These are phyloP conservation scores for Xylariaceae sp. DNA, from an alignment of 2,329 filamentous ascomycete genomes.

Conservation along the genomic window DNA sequence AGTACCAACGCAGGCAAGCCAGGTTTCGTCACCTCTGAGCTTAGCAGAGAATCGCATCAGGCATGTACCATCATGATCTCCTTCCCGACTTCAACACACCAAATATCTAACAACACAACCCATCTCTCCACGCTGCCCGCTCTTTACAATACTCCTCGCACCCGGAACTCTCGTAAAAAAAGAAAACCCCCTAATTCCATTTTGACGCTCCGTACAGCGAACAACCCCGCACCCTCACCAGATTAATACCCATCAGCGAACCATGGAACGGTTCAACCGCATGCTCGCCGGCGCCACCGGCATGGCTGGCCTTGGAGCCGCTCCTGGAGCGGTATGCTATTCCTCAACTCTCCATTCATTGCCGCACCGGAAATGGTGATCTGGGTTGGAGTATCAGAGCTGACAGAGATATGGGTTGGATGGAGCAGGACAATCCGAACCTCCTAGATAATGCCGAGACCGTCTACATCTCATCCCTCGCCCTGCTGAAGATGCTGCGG, in stretches of 20 bases:
- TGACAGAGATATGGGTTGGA: slow-evolving; percentile 2
- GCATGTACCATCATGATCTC: not conserved
- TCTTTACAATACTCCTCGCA: not conserved
- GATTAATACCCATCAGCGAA: slow-evolving; percentile 25
- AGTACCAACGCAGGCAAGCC: slow-evolving; percentile 14
- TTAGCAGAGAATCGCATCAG: not conserved
- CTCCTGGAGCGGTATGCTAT: slow-evolving; percentile 54
- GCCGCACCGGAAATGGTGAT: not conserved
- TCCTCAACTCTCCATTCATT: not conserved
- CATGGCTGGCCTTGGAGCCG: slow-evolving; percentile 57
- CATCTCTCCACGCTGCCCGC: not conserved
- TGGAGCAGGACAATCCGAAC: slow-evolving; percentile 70
- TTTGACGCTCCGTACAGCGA: not conserved
- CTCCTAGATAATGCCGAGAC: slow-evolving; percentile 99
- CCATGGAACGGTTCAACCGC: slow-evolving; percentile 87
- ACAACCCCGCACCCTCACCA: not conserved
- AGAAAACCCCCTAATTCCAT: too few relatives aligned
- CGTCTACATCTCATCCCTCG: slow-evolving; percentile 96
- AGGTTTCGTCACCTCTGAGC: slow-evolving; percentile 19
- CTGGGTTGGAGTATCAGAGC: not conserved
- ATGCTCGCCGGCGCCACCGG: slow-evolving; percentile 71
- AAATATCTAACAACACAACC: not conserved
- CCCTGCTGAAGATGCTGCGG: slow-evolving; percentile 95
- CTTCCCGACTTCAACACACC: not conserved
- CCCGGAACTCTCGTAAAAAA: not conserved